These are phyloP conservation scores for Coprinopsis cinerea DNA, from an alignment of 768 basidiomycete genomes.

Conservation along the genomic window DNA sequence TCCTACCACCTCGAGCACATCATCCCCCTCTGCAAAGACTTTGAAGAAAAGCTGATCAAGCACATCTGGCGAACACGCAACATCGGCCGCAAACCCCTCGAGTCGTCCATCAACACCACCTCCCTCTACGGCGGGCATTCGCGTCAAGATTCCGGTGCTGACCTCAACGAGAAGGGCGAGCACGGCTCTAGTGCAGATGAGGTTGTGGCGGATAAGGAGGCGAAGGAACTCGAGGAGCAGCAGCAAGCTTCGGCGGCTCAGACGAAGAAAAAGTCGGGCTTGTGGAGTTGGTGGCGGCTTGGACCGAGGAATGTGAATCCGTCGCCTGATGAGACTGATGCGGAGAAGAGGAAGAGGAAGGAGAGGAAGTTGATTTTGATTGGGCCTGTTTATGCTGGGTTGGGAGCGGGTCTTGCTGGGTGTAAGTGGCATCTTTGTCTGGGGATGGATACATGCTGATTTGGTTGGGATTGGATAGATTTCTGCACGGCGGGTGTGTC, in stretches of 20 bases:
- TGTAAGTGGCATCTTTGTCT: conserved; percentile 36
- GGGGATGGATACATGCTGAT: no score
- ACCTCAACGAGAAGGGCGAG: conserved; percentile 30
- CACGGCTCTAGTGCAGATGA: conserved; percentile 1
- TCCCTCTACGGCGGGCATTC: conserved; percentile 14
- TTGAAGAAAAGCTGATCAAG: conserved; percentile 74
- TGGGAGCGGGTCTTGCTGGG: conserved; percentile 55
- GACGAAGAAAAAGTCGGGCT: conserved; percentile 11
- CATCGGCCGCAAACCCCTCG: conserved; percentile 15
- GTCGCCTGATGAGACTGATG: conserved; percentile 19
- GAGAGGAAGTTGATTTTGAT: conserved; percentile 47
- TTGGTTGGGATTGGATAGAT: conserved; percentile 26
- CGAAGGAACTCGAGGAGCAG: conserved; percentile 15
- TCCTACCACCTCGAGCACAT: conserved; percentile 64
- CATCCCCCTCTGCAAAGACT: conserved; percentile 64
- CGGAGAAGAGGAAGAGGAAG: conserved; percentile 35
- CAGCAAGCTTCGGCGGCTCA: conserved; percentile 17
- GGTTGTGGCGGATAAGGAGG: conserved; percentile 17
- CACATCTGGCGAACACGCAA: conserved; percentile 65
- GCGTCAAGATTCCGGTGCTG: conserved; percentile 18
- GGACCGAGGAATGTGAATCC: conserved; percentile 24
- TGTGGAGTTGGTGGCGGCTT: conserved; percentile 36
- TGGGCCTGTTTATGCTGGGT: conserved; percentile 67
- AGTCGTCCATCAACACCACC: conserved; percentile 12
- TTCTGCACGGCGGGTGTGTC: conserved; percentile 57